Base-by-base conservation (phyloP, 306 rosid genomes). In the Rosa rugosa region DNA sequence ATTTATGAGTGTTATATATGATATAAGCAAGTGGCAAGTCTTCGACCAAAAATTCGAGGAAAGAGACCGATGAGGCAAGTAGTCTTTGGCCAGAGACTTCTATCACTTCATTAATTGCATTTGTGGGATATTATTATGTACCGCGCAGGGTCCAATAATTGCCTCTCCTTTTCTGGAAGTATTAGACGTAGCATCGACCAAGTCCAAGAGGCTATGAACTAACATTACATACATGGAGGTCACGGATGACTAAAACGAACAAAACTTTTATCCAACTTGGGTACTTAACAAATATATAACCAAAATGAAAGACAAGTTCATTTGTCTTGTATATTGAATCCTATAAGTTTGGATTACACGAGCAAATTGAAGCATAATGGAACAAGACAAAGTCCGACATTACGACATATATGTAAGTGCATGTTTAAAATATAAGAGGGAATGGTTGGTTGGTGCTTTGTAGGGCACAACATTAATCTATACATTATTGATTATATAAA, bases 291-390 rank as follows among this genome's bases (percentile, higher is more conserved):
- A 22, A 22, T 22, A 59, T 23, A 59, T 23, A 59, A 10, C 36
- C 14, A 11, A 57, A 54, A 20, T 20, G 27, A 56, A n/a, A n/a
- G 1, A 53, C 59, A 20, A 53, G 60, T 57, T 57, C 16, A 23
- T 23, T 25, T 60, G 38, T 60, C 17, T 59, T 60, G 38, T 60
- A 59, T 25, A 59, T 63, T 27, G 69, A 12, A 23, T 80, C 83
- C 54, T 31, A 8, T 66, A 1, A 73, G 8, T 73, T 53, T 31
- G 70, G 56, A 42, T 51, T 20, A 23, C 73, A 72, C 11, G 25
- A 50, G 11, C 66, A 62, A 47, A 40, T 62, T 63, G 31, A 40
- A 13, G 23, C 38, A 17, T 17, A 4, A 8, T 27, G 36, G 45
- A 73, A n/a, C 65, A 4, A 1, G 47, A 18, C 41, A 72, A 63